phyloP scores from a whole-genome alignment of 176 grass and related monocot species.

The Oryza coarctata region DNA sequence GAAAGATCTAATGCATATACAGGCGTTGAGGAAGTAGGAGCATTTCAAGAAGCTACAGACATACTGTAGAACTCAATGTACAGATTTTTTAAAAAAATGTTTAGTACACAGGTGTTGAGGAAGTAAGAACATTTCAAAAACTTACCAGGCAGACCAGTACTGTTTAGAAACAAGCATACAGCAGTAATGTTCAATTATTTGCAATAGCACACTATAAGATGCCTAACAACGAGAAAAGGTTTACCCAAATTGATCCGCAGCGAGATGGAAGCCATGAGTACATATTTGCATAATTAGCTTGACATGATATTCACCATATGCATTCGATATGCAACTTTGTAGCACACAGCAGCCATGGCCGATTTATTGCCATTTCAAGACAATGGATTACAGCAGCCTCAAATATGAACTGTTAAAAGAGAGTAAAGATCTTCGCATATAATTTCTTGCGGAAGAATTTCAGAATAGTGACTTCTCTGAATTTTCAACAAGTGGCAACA shows the following conservation, averaged over 20 bases:
- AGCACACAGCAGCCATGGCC: slow-evolving; percentile 86
- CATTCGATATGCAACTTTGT: slow-evolving; percentile 70
- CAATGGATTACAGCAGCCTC: slow-evolving; percentile 65
- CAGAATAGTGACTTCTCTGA: neutral
- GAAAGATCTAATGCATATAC: neutral
- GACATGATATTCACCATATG: slow-evolving; percentile 48
- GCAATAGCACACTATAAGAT: slow-evolving; percentile 13
- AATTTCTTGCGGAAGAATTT: slow-evolving; percentile 6
- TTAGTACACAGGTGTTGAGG: neutral
- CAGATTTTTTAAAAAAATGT: too few relatives aligned
- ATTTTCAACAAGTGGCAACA: neutral
- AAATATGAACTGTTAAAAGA: slow-evolving; percentile 69
- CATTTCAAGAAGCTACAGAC: slow-evolving; percentile 3
- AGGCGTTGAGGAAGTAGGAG: neutral
- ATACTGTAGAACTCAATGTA: neutral
- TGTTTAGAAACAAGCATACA: neutral
- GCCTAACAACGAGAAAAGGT: slow-evolving; percentile 25
- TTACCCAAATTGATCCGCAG: slow-evolving; percentile 89
- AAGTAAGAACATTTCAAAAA: neutral
- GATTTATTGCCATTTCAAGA: slow-evolving; percentile 74
- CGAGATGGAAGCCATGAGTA: slow-evolving; percentile 58
- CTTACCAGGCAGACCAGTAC: neutral
- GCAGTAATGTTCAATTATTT: neutral
- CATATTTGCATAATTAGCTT: slow-evolving; percentile 72
- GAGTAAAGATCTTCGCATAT: neutral